Evolutionary conservation across 2,329 filamentous ascomycete species (phyloP).

Genomic region (Dryadomyces quercus-mongolicae): DNA sequence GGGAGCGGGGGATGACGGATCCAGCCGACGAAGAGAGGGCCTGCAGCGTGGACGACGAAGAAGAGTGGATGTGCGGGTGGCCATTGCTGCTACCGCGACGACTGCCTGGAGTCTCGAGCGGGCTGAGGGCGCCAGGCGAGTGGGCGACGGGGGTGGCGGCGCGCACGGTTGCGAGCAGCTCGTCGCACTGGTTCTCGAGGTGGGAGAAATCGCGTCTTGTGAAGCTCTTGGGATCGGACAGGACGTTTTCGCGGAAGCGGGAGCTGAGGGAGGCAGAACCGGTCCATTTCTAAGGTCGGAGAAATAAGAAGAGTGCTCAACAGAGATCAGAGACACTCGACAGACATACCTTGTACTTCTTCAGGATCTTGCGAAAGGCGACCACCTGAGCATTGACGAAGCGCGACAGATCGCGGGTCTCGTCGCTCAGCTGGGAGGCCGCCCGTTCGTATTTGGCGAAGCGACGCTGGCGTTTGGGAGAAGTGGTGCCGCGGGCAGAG

Average conservation of each 20-base stretch:
- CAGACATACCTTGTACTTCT: constrained; percentile 59
- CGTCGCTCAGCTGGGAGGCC: constrained; percentile 50
- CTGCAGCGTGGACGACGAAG: constrained; percentile 12
- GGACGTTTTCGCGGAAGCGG: constrained; percentile 55
- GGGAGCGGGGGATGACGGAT: not conserved
- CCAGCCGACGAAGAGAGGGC: constrained; percentile 11
- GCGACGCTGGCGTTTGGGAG: constrained; percentile 35
- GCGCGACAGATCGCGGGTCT: constrained; percentile 56
- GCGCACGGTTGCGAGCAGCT: constrained; percentile 34
- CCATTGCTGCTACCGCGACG: constrained; percentile 9
- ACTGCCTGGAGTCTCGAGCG: not conserved
- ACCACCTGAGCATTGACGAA: constrained; percentile 64
- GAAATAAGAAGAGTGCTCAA: not conserved
- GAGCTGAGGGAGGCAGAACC: constrained; percentile 52
- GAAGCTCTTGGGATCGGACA: constrained; percentile 58
- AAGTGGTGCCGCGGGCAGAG: constrained; percentile 19
- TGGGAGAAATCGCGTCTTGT: constrained; percentile 50
- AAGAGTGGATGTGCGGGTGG: constrained; percentile 10
- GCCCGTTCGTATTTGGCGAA: constrained; percentile 42
- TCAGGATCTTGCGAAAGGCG: constrained; percentile 72
- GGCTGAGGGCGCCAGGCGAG: constrained; percentile 14
- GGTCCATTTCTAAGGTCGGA: constrained; percentile 63
- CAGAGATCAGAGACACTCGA: not conserved
- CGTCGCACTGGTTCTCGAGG: constrained; percentile 37
- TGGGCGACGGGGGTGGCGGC: constrained; percentile 28